A percentile compares a stretch with the other conserved stretches of the same genome.
These are phyloP conservation scores for Malus domestica DNA, from an alignment of 306 rosid genomes.

Conservation along the genomic window DNA sequence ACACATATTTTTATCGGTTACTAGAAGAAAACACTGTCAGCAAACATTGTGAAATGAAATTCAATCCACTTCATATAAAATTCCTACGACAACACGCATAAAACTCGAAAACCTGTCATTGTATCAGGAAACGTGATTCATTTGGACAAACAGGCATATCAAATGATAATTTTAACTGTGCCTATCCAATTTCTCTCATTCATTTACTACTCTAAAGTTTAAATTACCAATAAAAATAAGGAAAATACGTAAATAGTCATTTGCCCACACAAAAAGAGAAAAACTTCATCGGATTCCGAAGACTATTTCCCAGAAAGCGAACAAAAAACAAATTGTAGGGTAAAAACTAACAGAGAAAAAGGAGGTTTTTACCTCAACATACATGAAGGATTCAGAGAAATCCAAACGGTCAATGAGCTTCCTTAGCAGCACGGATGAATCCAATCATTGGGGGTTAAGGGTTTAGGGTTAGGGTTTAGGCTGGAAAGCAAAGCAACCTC, in stretches of 20 bases:
- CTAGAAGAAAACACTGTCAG: not conserved
- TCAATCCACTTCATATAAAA: not conserved
- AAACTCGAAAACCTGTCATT: not conserved
- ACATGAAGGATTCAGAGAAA: constrained; percentile 2
- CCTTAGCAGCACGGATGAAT: not conserved
- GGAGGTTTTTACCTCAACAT: constrained; percentile 2
- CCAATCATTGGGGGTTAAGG: not conserved
- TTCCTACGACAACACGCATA: not conserved
- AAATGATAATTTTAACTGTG: too few species aligned
- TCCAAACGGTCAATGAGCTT: not conserved
- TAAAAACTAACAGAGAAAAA: not conserved
- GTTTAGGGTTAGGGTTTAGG: too few species aligned
- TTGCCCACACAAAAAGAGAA: not conserved
- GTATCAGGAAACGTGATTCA: not conserved
- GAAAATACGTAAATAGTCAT: too few species aligned
- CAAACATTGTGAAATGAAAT: not conserved
- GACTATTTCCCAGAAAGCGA: not conserved
- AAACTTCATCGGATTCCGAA: not conserved
- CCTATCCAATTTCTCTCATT: too few species aligned
- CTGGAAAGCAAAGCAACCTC: too few species aligned
- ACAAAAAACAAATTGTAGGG: not conserved
- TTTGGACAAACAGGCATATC: too few species aligned
- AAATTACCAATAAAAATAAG: not conserved
- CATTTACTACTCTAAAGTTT: not conserved
- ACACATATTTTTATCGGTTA: not conserved